These are phyloP conservation scores for Eucalyptus marginata DNA, from an alignment of 345 rosid species.

Conservation along the genomic window DNA sequence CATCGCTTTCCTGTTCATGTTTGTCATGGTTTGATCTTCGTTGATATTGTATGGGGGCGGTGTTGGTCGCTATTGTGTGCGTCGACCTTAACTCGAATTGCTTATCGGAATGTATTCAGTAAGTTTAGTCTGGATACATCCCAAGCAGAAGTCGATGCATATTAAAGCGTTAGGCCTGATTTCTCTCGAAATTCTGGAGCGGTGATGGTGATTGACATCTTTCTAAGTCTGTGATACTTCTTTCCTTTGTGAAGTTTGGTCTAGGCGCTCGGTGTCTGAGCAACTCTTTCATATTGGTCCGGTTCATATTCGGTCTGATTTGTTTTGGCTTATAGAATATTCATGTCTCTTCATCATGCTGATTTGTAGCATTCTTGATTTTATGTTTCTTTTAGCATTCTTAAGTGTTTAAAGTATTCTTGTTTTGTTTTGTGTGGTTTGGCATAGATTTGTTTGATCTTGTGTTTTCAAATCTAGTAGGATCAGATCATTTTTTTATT, in stretches of 20 bases:
- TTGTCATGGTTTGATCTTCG: background rate
- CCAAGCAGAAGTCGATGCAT: background rate
- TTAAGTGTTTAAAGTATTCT: too few species aligned
- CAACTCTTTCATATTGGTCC: background rate
- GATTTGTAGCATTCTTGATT: background rate
- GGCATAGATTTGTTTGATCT: background rate
- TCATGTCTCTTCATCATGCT: background rate
- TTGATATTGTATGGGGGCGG: background rate
- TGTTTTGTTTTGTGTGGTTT: background rate
- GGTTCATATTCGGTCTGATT: background rate
- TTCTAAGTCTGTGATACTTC: background rate
- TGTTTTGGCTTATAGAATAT: background rate
- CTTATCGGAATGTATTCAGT: background rate
- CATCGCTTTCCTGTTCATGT: background rate
- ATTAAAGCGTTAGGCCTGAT: background rate
- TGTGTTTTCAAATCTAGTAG: background rate
- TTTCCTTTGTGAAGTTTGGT: background rate
- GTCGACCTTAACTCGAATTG: background rate
- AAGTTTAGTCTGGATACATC: background rate
- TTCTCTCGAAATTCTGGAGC: background rate
- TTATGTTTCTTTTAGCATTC: too few species aligned
- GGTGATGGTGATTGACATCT: background rate
- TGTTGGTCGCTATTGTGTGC: background rate
- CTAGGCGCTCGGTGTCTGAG: background rate
- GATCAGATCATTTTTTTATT: background rate